Conservation (phyloP, 1,284 basidiomycete genomes). For the Melampsora larici-populina region DNA sequence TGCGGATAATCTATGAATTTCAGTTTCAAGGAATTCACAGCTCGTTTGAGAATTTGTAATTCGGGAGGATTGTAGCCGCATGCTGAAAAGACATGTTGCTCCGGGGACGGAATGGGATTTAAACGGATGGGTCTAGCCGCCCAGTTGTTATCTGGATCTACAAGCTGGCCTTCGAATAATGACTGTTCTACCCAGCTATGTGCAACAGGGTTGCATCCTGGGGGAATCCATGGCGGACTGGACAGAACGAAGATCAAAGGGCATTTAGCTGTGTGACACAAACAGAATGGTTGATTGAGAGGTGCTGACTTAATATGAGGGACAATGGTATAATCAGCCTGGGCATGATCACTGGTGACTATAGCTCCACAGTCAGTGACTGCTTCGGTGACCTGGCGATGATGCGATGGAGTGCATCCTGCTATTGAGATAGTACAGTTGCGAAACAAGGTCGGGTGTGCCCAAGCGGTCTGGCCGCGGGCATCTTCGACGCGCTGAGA, state of each 20-base stretch:
- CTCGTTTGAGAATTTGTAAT: constrained; percentile 26
- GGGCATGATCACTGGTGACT: constrained; percentile 22
- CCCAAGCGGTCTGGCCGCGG: neutral
- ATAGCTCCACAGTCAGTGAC: constrained; percentile 24
- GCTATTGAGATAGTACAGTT: constrained; percentile 17
- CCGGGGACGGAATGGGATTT: constrained; percentile 15
- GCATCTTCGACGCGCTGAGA: neutral
- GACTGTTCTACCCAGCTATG: constrained; percentile 42
- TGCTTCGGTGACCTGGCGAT: neutral
- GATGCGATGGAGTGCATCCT: constrained; percentile 12
- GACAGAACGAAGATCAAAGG: neutral
- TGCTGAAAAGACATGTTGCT: constrained; percentile 15
- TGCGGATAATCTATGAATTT: constrained; percentile 34
- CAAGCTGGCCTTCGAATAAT: constrained; percentile 23
- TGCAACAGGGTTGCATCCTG: constrained; percentile 32
- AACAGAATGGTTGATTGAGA: neutral
- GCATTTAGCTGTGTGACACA: neutral
- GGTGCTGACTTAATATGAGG: constrained; percentile 35
- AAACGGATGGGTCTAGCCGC: constrained; percentile 20
- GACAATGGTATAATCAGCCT: constrained; percentile 39
- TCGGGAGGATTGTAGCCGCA: constrained; percentile 26
- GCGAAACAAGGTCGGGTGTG: constrained; percentile 18
- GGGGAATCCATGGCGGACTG: constrained; percentile 33
- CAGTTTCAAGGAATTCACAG: constrained; percentile 23
- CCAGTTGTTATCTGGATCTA: constrained; percentile 41